Evolutionary conservation across 176 grass and related monocot species (phyloP).

Genomic region (Puccinellia tenuiflora): DNA sequence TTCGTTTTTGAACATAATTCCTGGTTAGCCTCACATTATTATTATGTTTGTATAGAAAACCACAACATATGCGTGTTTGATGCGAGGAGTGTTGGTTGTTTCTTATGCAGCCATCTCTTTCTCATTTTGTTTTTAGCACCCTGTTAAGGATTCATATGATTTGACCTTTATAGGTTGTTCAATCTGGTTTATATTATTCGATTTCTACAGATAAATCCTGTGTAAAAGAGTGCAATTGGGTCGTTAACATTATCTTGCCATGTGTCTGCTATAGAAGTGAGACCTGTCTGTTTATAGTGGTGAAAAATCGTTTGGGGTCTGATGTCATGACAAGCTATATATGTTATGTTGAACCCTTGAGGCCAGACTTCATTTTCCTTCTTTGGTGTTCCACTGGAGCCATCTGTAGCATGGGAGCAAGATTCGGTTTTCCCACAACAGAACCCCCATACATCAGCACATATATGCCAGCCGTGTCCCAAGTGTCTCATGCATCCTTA

Average conservation of each 20-base stretch:
- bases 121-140: background rate
- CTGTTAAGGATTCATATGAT: constrained; percentile 10
- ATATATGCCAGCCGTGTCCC: background rate
- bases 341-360: background rate
- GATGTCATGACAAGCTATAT: background rate
- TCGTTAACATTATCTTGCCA: background rate
- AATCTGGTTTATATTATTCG: background rate
- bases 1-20: constrained; percentile 81
- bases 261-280: background rate
- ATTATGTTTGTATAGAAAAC: constrained; percentile 8
- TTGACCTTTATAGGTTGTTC: background rate
- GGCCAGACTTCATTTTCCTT: background rate
- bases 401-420: background rate
- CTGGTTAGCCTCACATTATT: constrained; percentile 56
- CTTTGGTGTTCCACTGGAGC: background rate
- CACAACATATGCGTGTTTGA: background rate
- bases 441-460: background rate
- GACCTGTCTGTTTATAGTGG: background rate
- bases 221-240: constrained; percentile 4
- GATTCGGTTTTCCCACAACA: background rate
- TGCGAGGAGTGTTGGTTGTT: background rate
- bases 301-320: background rate
- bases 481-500: background rate
- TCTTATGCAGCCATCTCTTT: background rate
- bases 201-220: background rate